Base-by-base conservation (phyloP, 2,329 filamentous ascomycete species). In the Paecilomyces sp. region DNA sequence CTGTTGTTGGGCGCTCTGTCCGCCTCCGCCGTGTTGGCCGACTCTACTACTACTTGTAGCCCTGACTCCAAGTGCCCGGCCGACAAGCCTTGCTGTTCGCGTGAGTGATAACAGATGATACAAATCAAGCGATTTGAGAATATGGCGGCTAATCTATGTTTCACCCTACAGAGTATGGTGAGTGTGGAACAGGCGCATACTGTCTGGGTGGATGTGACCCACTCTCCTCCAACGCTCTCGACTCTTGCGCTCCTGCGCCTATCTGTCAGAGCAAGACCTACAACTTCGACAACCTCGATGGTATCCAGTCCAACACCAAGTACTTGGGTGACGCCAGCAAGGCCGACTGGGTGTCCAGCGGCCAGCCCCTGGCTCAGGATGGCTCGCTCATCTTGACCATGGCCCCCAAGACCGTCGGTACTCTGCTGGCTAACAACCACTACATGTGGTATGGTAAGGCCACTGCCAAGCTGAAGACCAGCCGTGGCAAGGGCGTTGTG, bases 361-460 rank as follows among this genome's bases (percentile, higher is more conserved):
- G 94, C 65, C 83, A 85, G 68, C 87, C 91, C 13, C 80, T 90
- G 51, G 69, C 76, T 34, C 63, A 70, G 55, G 74, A 90, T 60
- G 84, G 87, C 72, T 85, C 86, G 63, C 80, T 94, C 2, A 80
- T 97, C 57, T 80, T 99, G 70, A 97, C 93, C 65, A 96, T 99
- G 93, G 86, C 90, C 51, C 84, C 88, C 64, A 83, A 88, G 67
- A 92, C 89, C 34, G 89, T 91, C 50, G 94, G 94, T 58, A 97
- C 94, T 9, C 85, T 99, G 54, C 78, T 99, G 58, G 89, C 92
- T 25, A 87, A 85, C 64, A 93, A 91, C 60, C 82, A 86, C 65
- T 97, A 97, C 77, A 88, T 99, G 77, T 97, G 94, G 94, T 99
- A 97, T 76, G 94, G 94, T 71, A 96, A 90, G 76, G 88, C 96